These are phyloP conservation scores for Lentinula novae-zelandiae DNA, from an alignment of 1,284 basidiomycete genomes.

Conservation along the genomic window DNA sequence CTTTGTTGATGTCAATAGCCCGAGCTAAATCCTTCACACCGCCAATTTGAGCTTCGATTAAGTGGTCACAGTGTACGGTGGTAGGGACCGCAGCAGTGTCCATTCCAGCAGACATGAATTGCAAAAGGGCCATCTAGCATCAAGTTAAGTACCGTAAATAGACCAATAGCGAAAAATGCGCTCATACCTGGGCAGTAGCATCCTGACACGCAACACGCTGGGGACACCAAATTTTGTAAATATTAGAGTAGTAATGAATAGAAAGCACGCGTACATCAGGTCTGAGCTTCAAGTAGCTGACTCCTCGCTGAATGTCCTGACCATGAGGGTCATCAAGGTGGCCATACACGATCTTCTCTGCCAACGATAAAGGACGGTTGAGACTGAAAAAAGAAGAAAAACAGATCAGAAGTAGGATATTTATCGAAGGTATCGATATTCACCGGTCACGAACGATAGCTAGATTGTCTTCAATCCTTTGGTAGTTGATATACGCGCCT, in stretches of 20 bases:
- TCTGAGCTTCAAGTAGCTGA: constrained; percentile 92
- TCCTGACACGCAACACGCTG: constrained; percentile 99
- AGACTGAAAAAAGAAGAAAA: constrained; percentile 48
- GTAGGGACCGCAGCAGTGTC: constrained; percentile 97
- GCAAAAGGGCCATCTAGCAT: constrained; percentile 93
- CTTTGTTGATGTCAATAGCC: constrained; percentile 94
- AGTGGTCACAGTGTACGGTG: constrained; percentile 98
- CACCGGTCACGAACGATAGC: constrained; percentile 78
- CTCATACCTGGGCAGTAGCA: constrained; percentile 81
- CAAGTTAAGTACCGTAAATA: constrained; percentile 22
- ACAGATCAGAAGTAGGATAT: not conserved
- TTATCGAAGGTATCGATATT: constrained; percentile 26
- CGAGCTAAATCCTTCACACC: constrained; percentile 92
- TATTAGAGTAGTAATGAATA: constrained; percentile 10
- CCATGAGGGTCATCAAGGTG: constrained; percentile 93
- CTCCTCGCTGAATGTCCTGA: constrained; percentile 85
- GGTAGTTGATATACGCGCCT: constrained; percentile 93
- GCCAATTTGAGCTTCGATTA: constrained; percentile 93
- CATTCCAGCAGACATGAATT: constrained; percentile 99
- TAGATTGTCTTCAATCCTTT: constrained; percentile 95
- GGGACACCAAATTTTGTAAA: constrained; percentile 14
- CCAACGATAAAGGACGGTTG: constrained; percentile 90
- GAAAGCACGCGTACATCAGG: constrained; percentile 72
- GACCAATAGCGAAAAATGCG: constrained; percentile 17
- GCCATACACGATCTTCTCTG: constrained; percentile 98